phyloP scores from a whole-genome alignment of 192 early-diverging fungal species.

The Entomortierella chlamydospora region DNA sequence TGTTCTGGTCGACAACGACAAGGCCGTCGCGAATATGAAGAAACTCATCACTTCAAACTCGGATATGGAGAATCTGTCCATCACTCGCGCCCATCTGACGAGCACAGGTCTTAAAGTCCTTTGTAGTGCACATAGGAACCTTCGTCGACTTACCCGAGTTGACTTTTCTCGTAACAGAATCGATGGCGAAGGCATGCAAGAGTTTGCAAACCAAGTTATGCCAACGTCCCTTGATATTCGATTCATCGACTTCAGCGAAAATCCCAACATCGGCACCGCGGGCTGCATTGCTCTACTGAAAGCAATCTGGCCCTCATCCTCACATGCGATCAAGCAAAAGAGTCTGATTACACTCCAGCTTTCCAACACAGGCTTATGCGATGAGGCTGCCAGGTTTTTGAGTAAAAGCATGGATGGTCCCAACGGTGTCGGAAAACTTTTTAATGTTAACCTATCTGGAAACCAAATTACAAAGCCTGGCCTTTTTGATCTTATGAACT shows the following conservation, averaged over 20 bases:
- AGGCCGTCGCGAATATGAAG: constrained; percentile 49
- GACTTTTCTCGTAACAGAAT: constrained; percentile 39
- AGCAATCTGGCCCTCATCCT: constrained; percentile 37
- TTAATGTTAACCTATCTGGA: constrained; percentile 22
- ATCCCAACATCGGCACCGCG: constrained; percentile 29
- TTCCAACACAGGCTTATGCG: constrained; percentile 44
- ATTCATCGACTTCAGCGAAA: constrained; percentile 34
- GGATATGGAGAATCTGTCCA: constrained; percentile 32
- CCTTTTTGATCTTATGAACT: constrained; percentile 24
- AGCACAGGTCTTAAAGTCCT: constrained; percentile 41
- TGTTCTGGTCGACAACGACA: constrained; percentile 48
- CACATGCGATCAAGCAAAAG: constrained; percentile 17
- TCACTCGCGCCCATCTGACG: constrained; percentile 28
- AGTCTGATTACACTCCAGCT: constrained; percentile 18
- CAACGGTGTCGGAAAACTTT: constrained; percentile 15
- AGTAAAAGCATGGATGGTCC: constrained; percentile 16
- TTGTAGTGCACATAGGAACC: constrained; percentile 31
- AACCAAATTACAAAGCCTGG: constrained; percentile 42
- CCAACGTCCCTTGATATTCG: constrained; percentile 31
- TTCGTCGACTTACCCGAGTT: constrained; percentile 29
- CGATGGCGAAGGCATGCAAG: constrained; percentile 44
- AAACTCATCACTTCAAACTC: constrained; percentile 43
- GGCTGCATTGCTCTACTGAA: constrained; percentile 34
- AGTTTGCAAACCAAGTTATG: constrained; percentile 22
- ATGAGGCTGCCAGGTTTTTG: constrained; percentile 25